These are phyloP conservation scores for Lentinus tigrinus DNA, from an alignment of 768 basidiomycete species.

Conservation along the genomic window DNA sequence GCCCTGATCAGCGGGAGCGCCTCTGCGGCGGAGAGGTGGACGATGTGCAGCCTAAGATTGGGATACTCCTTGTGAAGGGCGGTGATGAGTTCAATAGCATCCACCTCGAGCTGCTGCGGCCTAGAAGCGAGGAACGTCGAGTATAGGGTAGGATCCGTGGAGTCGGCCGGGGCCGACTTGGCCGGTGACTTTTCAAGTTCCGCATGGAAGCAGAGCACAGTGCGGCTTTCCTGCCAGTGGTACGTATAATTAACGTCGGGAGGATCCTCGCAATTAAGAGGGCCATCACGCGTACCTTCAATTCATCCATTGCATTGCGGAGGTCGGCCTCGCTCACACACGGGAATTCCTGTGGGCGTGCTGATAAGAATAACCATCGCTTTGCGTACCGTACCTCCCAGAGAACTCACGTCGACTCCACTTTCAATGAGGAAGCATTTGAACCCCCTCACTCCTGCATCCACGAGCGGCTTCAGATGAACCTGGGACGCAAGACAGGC, in stretches of 20 bases:
- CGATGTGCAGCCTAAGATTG: slow-evolving; percentile 82
- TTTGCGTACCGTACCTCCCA: background rate
- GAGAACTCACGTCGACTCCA: slow-evolving; percentile 76
- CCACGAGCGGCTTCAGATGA: slow-evolving; percentile 72
- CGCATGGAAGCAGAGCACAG: slow-evolving; percentile 88
- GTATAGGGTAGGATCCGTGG: slow-evolving; percentile 56
- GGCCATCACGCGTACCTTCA: slow-evolving; percentile 50
- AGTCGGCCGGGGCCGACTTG: slow-evolving; percentile 6
- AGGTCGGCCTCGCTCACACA: slow-evolving; percentile 75
- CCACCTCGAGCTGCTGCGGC: slow-evolving; percentile 74
- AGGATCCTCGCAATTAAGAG: background rate
- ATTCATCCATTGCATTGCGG: slow-evolving; percentile 62
- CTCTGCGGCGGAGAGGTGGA: slow-evolving; percentile 86
- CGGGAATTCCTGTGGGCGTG: slow-evolving; percentile 78
- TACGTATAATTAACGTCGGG: background rate
- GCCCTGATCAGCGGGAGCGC: slow-evolving; percentile 76
- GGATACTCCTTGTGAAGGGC: slow-evolving; percentile 62
- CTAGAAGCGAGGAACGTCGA: slow-evolving; percentile 84
- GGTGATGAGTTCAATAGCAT: slow-evolving; percentile 79
- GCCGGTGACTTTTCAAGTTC: slow-evolving; percentile 59
- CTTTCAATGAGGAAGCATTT: slow-evolving; percentile 97
- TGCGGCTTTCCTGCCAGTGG: slow-evolving; percentile 53
- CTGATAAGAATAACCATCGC: background rate
- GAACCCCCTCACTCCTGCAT: slow-evolving; percentile 88
- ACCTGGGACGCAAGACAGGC: slow-evolving; percentile 46